Base-by-base conservation (phyloP, 148 eudicot genomes). In the Rhododendron ferrugineum region DNA sequence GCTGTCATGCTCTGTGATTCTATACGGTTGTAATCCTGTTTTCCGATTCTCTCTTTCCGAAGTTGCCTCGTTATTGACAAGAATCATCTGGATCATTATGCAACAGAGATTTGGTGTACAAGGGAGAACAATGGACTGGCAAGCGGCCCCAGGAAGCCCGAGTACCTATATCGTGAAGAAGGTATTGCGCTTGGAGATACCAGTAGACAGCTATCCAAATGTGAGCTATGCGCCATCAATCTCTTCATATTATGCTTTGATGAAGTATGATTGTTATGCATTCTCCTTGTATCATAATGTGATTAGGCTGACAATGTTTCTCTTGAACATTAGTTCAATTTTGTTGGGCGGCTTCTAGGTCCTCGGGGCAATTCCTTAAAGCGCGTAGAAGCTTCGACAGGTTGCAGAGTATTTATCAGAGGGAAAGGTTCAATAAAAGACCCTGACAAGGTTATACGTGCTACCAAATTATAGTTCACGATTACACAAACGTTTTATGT, bases 391-490 rank as follows among this genome's bases (percentile, higher is more conserved):
- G 90, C 91, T 73, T 86, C 91, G 10, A 91, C 93, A 56, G 93
- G 91, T 40, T 91, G 93, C 82, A 89, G 93, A 60, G 91, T 91
- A 30, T 91, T 88, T 68, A 91, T 91, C 30, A 89, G 93, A 84
- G 93, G 93, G 46, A 87, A 85, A 79, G 93, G 93, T 84, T 91
- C 93, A 42, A 89, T 91, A 47, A 91, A 91, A 85, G 93, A 91
- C 81, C 80, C 90, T 15, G 90, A 88, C 32, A 91, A 89, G 91
- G 93, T 90, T 83, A 84, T 52, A 14, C 81, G 4, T 42, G 11
- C 72, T 76, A 11, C 37, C 78, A 34, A 20, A 74, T 49, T 22
- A 18, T 82, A 22, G 40, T 23, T 82, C 46, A 52, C 54, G 68
- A 46, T 58, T 81, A 54, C 13, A 46, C 34, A 30, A 60, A 26